Evolutionary conservation across 441 rosid species (phyloP), one percentile per base, ranked within the genome.

Genomic region (Omphalea diandra): DNA sequence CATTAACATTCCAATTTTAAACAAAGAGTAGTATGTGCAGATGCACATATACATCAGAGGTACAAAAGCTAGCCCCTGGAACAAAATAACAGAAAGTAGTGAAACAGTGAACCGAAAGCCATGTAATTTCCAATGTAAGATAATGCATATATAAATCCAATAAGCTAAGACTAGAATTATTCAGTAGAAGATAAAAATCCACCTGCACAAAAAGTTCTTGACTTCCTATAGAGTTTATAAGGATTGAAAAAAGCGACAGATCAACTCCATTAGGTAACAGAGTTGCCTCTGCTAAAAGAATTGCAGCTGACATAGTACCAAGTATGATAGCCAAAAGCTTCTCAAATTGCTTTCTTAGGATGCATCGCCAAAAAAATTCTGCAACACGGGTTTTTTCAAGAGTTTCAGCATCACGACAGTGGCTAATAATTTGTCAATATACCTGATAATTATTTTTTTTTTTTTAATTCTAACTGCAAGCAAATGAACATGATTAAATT

Each of bases 41-140:
- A 96, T 68, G 77, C 99, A 91, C 99, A 93, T 93, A 84, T 96
- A 96, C 90, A 93, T 88, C 83, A 96, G 84, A 74, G 98, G 96
- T 69, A 93, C 84, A 79, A 96, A 87, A 79, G 94, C 97, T 82
- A 93, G 86, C 68, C 81, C 97, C 98, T 96, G 87, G 71, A 46
- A 66, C 68, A 79, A 69, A 57, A 69, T 63, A 73, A 43, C 46
- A 72, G 43, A 75, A 36, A 62, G 62, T 49, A 49, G 46, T 43
- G 65, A 55, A 49, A 56, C 24, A 41, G 65, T 15, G 20, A 49
- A 67, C 46, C 22, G 33, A 54, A 67, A 69, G 46, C 65, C 27
- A 38, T 62, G 59, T 27, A 63, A 15, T 36, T 47, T 24, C 29
- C 62, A 56, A 50, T 69, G 49, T 15, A 18, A 31, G 5, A 64